These are phyloP conservation scores for Talaromyces islandicus DNA, from an alignment of 2,329 filamentous ascomycete genomes.

Conservation along the genomic window DNA sequence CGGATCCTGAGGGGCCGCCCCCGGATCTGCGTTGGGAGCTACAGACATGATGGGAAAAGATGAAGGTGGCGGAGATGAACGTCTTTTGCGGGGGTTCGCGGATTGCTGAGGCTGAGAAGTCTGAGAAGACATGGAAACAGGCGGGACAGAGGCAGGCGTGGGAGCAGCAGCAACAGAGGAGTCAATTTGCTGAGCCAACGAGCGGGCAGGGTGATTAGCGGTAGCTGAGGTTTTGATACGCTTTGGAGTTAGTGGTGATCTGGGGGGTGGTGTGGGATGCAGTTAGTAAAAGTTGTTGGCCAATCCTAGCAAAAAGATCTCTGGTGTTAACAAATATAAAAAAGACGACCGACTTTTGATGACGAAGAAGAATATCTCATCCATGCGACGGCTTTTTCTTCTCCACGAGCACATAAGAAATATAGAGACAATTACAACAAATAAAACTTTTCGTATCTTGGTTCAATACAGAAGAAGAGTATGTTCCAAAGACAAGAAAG, in stretches of 20 bases:
- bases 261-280: conserved; percentile 13
- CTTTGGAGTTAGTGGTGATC: conserved; percentile 37
- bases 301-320: background rate
- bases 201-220: conserved; percentile 29
- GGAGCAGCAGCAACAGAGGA: conserved; percentile 19
- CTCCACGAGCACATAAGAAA: background rate
- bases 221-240: conserved; percentile 36
- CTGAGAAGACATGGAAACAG: conserved; percentile 2
- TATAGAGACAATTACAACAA: background rate
- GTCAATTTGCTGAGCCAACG: conserved; percentile 33
- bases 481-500: background rate
- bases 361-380: background rate
- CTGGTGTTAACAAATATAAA: background rate
- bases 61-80: conserved; percentile 33
- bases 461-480: background rate
- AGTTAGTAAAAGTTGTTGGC: background rate
- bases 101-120: conserved; percentile 1
- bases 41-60: conserved; percentile 32
- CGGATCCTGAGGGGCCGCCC: conserved; percentile 14
- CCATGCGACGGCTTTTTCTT: background rate
- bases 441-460: background rate
- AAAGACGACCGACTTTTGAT: background rate
- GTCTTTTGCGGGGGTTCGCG: conserved; percentile 40
- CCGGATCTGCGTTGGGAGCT: conserved; percentile 21
- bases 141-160: conserved; percentile 27